These are phyloP conservation scores for Ajuga chamaepitys DNA, from an alignment of 257 asterid genomes.

Conservation along the genomic window DNA sequence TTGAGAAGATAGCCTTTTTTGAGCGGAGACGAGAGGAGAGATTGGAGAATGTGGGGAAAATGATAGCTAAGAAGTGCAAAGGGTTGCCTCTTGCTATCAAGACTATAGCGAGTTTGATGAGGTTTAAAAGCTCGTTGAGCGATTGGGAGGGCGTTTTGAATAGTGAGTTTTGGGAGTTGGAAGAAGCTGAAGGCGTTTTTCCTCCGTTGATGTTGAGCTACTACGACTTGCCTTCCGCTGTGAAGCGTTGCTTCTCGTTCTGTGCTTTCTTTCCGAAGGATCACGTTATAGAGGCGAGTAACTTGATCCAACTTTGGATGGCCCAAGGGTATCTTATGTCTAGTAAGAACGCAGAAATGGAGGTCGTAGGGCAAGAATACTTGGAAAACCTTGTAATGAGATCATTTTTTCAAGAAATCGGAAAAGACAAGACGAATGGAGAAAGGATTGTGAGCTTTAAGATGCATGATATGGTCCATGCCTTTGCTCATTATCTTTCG, in stretches of 20 bases:
- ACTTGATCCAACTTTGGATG: conserved; percentile 49
- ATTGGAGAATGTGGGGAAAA: conserved; percentile 28
- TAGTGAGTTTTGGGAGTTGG: conserved; percentile 36
- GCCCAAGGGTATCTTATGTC: conserved; percentile 42
- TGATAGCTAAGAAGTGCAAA: conserved; percentile 32
- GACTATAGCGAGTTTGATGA: conserved; percentile 33
- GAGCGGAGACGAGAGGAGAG: conserved; percentile 13
- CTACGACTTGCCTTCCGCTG: conserved; percentile 27
- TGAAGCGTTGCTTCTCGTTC: conserved; percentile 40
- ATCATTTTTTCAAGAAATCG: conserved; percentile 34
- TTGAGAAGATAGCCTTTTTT: conserved; percentile 29
- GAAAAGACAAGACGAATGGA: conserved; percentile 22
- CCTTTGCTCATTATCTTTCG: conserved; percentile 35
- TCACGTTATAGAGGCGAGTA: conserved; percentile 28
- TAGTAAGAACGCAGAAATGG: conserved; percentile 24
- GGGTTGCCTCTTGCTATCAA: conserved; percentile 41
- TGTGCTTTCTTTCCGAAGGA: conserved; percentile 45
- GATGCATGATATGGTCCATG: conserved; percentile 55
- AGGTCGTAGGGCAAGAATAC: conserved; percentile 27
- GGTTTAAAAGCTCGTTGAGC: conserved; percentile 20
- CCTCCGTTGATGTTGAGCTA: conserved; percentile 48
- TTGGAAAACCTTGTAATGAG: conserved; percentile 33
- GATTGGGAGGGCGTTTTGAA: conserved; percentile 33
- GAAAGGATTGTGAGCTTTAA: conserved; percentile 26
- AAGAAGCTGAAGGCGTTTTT: conserved; percentile 31